A percentile compares a stretch with the other conserved stretches of the same genome.
phyloP scores from a whole-genome alignment of 768 basidiomycete genomes.

The Cantharellus anzutake region DNA sequence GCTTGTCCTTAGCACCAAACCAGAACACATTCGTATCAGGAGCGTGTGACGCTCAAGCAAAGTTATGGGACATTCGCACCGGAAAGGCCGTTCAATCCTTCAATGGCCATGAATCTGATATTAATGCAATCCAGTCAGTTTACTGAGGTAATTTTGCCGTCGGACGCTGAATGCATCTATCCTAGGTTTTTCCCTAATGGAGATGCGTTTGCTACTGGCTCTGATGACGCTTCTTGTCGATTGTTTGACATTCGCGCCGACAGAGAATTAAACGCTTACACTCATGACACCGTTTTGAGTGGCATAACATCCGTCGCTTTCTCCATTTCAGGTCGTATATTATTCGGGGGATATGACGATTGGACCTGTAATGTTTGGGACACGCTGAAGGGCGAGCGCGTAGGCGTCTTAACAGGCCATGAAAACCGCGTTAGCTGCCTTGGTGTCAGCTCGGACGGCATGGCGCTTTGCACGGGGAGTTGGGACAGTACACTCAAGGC shows the following conservation, averaged over 20 bases:
- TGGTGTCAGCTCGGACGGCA: slow-evolving; percentile 89
- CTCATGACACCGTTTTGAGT: slow-evolving; percentile 96
- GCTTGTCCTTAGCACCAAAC: slow-evolving; percentile 85
- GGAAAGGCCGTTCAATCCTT: slow-evolving; percentile 98
- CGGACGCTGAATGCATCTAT: slow-evolving; percentile 4
- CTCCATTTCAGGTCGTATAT: slow-evolving; percentile 89
- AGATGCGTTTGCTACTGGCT: slow-evolving; percentile 96
- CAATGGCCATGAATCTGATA: slow-evolving; percentile 95
- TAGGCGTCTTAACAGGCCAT: slow-evolving; percentile 92
- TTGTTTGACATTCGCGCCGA: slow-evolving; percentile 96
- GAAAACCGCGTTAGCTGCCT: slow-evolving; percentile 96
- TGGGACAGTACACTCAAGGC: slow-evolving; percentile 98
- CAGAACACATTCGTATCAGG: slow-evolving; percentile 97
- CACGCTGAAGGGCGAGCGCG: slow-evolving; percentile 93
- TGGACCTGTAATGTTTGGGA: slow-evolving; percentile 99
- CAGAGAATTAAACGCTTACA: slow-evolving; percentile 90
- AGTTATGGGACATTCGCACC: slow-evolving; percentile 96
- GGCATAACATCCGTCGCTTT: slow-evolving; percentile 99
- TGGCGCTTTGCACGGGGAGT: slow-evolving; percentile 95
- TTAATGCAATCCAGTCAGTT: slow-evolving; percentile 93
- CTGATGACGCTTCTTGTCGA: slow-evolving; percentile 96
- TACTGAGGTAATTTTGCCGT: background rate
- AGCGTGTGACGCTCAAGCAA: slow-evolving; percentile 95
- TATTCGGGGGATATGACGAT: slow-evolving; percentile 98
- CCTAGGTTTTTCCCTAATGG: slow-evolving; percentile 96